A percentile compares a stretch with the other conserved stretches of the same genome.
These are phyloP conservation scores for Acorus gramineus DNA, from an alignment of 106 monocot species.

Conservation along the genomic window DNA sequence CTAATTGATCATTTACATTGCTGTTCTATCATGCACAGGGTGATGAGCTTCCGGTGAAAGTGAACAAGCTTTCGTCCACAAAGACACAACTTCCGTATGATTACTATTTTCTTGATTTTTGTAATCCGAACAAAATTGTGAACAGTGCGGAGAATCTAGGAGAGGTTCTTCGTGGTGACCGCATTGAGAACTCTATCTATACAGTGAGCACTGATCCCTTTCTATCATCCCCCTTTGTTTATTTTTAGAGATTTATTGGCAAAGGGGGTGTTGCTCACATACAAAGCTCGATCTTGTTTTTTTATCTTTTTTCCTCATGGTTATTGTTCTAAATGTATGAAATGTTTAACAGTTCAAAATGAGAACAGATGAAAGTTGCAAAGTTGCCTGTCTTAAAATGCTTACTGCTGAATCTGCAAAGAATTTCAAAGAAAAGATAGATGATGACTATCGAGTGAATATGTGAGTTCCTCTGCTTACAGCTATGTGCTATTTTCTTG, in stretches of 20 bases:
- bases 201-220: constrained; percentile 20
- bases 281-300: no score
- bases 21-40: constrained; percentile 22
- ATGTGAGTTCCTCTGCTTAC: constrained; percentile 21
- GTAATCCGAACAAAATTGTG: constrained; percentile 52
- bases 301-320: no score
- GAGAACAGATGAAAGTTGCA: constrained; percentile 48
- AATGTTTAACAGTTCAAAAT: constrained; percentile 37
- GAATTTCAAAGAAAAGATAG: constrained; percentile 60
- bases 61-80: constrained; percentile 85
- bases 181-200: constrained; percentile 84
- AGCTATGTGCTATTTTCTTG: no score
- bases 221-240: not conserved
- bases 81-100: constrained; percentile 95
- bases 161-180: constrained; percentile 87
- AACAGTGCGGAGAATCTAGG: constrained; percentile 86
- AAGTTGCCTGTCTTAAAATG: constrained; percentile 41
- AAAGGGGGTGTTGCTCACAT: no score
- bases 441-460: constrained; percentile 46
- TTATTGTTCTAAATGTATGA: not conserved
- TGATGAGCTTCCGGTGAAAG: constrained; percentile 89
- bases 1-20: no score
- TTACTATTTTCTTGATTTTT: constrained; percentile 76
- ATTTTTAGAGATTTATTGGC: not conserved
- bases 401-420: constrained; percentile 38